These are phyloP conservation scores for Stropharia rugosoannulata DNA, from an alignment of 768 basidiomycete genomes.

Conservation along the genomic window DNA sequence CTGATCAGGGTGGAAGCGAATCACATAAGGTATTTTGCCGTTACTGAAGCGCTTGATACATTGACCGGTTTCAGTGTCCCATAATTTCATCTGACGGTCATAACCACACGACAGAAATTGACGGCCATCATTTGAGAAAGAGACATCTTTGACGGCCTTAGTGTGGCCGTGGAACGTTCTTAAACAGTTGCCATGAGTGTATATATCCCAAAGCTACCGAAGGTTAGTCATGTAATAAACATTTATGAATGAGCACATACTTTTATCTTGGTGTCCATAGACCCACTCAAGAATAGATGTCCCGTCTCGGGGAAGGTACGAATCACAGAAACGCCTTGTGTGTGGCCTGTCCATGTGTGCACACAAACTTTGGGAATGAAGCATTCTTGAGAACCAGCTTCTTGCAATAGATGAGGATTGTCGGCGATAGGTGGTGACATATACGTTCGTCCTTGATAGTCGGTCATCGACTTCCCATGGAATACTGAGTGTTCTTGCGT, in stretches of 20 bases:
- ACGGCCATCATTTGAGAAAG: constrained; percentile 91
- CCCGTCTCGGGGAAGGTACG: constrained; percentile 91
- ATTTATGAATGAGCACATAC: constrained; percentile 33
- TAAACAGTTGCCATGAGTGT: constrained; percentile 94
- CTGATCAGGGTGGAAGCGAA: constrained; percentile 93
- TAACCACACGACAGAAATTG: constrained; percentile 91
- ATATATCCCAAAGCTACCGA: constrained; percentile 94
- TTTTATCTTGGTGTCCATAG: constrained; percentile 99
- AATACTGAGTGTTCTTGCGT: constrained; percentile 94
- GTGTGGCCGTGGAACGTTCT: constrained; percentile 97
- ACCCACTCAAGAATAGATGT: constrained; percentile 89
- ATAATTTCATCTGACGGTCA: constrained; percentile 97
- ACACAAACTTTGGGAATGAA: constrained; percentile 95
- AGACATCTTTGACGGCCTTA: constrained; percentile 95
- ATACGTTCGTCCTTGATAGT: constrained; percentile 98
- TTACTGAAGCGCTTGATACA: constrained; percentile 96
- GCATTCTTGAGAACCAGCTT: constrained; percentile 82
- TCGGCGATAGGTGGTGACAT: constrained; percentile 92
- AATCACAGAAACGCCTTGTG: constrained; percentile 92
- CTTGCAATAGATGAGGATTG: constrained; percentile 78
- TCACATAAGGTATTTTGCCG: constrained; percentile 95
- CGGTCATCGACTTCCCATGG: constrained; percentile 95
- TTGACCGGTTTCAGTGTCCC: constrained; percentile 99
- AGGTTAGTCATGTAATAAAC: constrained; percentile 4
- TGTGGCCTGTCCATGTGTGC: constrained; percentile 99